Base-by-base conservation (phyloP, 2,329 filamentous ascomycete species). In the Penicillium nordicum region DNA sequence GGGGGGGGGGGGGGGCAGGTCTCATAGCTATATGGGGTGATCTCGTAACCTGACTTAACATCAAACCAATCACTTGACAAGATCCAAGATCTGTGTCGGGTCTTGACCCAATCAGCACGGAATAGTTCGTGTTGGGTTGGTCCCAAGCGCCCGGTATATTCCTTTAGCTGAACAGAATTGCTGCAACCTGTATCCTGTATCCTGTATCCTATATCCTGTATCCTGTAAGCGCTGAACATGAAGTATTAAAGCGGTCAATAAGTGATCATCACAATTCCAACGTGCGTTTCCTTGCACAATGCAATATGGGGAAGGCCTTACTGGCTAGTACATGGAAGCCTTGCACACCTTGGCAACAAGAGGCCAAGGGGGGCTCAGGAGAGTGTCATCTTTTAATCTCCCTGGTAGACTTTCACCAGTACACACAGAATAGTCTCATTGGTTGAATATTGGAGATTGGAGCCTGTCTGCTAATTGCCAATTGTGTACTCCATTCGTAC, bases 21-120 rank as follows among this genome's bases (percentile, higher is more conserved):
- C 48, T 50, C 30, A 21, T 45, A 18, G 18, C 18, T 18, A 18
- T 51, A 16, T 50, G 16, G 16, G 16, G 52, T 23, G 11, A 54
- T 41, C 57, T 47, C 48, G 48, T 52, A 56, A 38, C 16, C 38
- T 41, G 34, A 40, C 11, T 25, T 29, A 11, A 29, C 11, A 21
- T 23, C n/a, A 55, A 21, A 18, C 57, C 58, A 60, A 60, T 60
- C 55, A 58, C 38, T 45, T 18, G n/a, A 42, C 21, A n/a, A 49
- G 38, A 55, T 55, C 29, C 32, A 23, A 29, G 38, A 55, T 51
- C 43, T 45, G 18, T 25, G 21, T 50, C 27, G 29, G 12, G 27
- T 5, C 16, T 18, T 52, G 25, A 37, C 27, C 57, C 57, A 55
- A 60, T 60, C 55, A 58, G 51, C 51, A 55, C 10, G 10, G 25